A percentile compares a stretch with the other conserved stretches of the same genome.
These are phyloP conservation scores for Entomortierella lignicola DNA, from an alignment of 192 early-diverging fungal species.

Conservation along the genomic window DNA sequence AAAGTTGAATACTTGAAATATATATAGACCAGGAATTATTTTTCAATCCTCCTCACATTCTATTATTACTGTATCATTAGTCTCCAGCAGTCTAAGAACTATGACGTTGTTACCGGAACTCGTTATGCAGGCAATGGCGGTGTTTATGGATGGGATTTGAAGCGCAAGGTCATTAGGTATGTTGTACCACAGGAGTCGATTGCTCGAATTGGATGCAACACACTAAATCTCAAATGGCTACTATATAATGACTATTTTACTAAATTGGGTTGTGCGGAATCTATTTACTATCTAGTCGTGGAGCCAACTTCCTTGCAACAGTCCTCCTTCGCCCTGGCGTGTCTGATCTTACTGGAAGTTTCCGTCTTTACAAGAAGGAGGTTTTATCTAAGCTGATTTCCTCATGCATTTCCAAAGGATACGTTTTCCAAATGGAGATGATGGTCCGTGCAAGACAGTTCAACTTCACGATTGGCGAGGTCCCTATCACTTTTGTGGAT, in stretches of 20 bases:
- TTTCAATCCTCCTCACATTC: neutral
- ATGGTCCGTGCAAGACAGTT: slow-evolving; percentile 97
- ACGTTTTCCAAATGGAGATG: slow-evolving; percentile 99
- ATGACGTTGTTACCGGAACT: slow-evolving; percentile 95
- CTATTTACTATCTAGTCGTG: slow-evolving; percentile 69
- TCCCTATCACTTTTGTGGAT: slow-evolving; percentile 98
- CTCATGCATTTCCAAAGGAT: slow-evolving; percentile 93
- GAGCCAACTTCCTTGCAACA: slow-evolving; percentile 95
- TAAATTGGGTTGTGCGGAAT: too few species aligned
- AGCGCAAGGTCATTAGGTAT: slow-evolving; percentile 92
- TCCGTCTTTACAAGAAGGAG: slow-evolving; percentile 95
- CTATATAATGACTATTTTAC: too few species aligned
- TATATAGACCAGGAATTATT: neutral
- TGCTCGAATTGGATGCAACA: neutral
- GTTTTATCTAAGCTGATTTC: slow-evolving; percentile 88
- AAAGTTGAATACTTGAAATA: neutral
- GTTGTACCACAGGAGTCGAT: neutral
- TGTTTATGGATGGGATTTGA: slow-evolving; percentile 98
- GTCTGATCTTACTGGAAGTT: slow-evolving; percentile 95
- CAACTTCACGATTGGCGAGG: slow-evolving; percentile 87
- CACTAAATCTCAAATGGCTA: too few species aligned
- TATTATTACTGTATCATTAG: slow-evolving; percentile 35
- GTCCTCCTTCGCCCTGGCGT: slow-evolving; percentile 89
- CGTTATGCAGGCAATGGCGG: slow-evolving; percentile 89
- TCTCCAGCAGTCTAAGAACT: slow-evolving; percentile 83